phyloP scores from a whole-genome alignment of 768 basidiomycete genomes.

The Sporobolomyces roseus region DNA sequence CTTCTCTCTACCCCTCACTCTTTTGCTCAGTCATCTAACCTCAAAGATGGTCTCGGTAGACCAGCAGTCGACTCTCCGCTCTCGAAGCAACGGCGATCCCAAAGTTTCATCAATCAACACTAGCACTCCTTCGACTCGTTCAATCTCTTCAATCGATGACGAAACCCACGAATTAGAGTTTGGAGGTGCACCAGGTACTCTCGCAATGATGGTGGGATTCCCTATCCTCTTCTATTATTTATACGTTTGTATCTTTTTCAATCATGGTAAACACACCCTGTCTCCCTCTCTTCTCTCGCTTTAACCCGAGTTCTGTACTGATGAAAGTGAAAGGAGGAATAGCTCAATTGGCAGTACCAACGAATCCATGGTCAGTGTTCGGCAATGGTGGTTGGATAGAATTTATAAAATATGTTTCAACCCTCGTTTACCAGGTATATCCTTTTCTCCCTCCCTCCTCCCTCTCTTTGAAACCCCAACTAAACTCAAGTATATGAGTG shows the following conservation, averaged over 20 bases:
- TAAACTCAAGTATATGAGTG: too few species aligned
- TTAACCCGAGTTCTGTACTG: neutral
- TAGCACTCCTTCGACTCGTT: conserved; percentile 1
- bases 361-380: conserved; percentile 4
- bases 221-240: conserved; percentile 97
- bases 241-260: conserved; percentile 95
- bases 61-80: neutral
- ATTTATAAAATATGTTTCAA: conserved; percentile 22
- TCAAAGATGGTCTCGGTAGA: too few species aligned
- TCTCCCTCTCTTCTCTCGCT: neutral
- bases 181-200: conserved; percentile 85
- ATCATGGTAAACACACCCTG: conserved; percentile 83
- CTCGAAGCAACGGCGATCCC: neutral
- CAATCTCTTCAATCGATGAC: conserved; percentile 5
- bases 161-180: conserved; percentile 73
- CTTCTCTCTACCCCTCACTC: neutral
- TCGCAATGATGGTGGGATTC: conserved; percentile 90
- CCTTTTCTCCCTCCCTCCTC: neutral
- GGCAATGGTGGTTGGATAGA: conserved; percentile 28
- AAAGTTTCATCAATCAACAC: neutral
- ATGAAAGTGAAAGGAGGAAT: neutral
- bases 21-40: neutral
- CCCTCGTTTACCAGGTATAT: conserved; percentile 29
- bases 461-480: conserved; percentile 68
- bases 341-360: conserved; percentile 28